A percentile compares a stretch with the other conserved stretches of the same genome.
Evolutionary conservation across 768 basidiomycete genomes (phyloP).

Genomic region (Boletus bicolor): DNA sequence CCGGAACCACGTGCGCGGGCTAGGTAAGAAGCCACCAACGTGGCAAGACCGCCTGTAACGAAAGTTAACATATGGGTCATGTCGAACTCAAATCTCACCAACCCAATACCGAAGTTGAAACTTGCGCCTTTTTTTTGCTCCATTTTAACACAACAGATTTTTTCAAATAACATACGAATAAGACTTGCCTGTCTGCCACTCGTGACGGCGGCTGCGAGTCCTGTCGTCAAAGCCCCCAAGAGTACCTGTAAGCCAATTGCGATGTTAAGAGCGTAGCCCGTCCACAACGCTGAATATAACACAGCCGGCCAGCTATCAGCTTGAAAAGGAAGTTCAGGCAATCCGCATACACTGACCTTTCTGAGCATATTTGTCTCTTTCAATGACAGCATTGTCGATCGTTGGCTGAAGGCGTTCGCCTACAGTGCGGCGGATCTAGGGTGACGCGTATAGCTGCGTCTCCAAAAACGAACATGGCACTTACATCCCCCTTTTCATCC

Average conservation of each 20-base stretch:
- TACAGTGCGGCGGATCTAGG: conserved; percentile 36
- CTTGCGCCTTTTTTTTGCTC: conserved; percentile 27
- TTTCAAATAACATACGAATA: background rate
- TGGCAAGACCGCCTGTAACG: conserved; percentile 56
- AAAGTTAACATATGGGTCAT: background rate
- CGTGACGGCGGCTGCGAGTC: conserved; percentile 48
- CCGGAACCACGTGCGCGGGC: conserved; percentile 66
- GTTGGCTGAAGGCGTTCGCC: conserved; percentile 56
- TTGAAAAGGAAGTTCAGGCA: background rate
- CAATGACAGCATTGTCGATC: conserved; percentile 42
- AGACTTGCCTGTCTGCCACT: conserved; percentile 39
- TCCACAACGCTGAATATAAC: conserved; percentile 28
- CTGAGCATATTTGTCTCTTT: conserved; percentile 44
- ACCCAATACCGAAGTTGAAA: conserved; percentile 42
- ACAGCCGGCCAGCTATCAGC: background rate
- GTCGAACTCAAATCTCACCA: conserved; percentile 2
- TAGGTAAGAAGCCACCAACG: conserved; percentile 67
- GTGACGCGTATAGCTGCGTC: background rate
- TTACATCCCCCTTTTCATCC: conserved; percentile 18
- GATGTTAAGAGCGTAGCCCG: conserved; percentile 36
- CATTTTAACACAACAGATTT: background rate
- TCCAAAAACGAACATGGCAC: background rate
- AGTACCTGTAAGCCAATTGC: conserved; percentile 64
- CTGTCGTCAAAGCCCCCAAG: conserved; percentile 66
- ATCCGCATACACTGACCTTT: conserved; percentile 37